Evolutionary conservation across 441 rosid genomes (phyloP), one percentile per base, ranked within the genome.

Genomic region (Populus tomentosa): DNA sequence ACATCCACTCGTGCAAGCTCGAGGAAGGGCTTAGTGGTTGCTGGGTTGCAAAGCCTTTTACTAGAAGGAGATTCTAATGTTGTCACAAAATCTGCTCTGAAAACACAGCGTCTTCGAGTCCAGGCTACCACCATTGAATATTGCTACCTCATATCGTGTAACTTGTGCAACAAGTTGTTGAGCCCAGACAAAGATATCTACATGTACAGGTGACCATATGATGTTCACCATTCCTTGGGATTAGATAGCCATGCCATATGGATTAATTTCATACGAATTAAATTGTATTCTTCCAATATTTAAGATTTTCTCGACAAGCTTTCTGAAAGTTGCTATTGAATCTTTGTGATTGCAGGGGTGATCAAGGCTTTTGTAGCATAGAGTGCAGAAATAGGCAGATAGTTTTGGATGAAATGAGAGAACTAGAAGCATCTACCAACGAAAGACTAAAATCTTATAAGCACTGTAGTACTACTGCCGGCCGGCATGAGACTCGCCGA

Each of bases 381-480:
- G 87, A 88, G 79, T 94, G 98, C 87, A 82, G 98, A 72, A 80
- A 88, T 50, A 85, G 91, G 76, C 97, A 92, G 79, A 89, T 92
- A 2, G 62, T 76, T 26, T 46, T 88, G 77, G 95, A 94, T 77
- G 94, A 94, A 0, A 86, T 81, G 83, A 83, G 66, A 21, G 92
- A 92, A 33, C 30, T 85, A 33, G 92, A 91, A 71, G 71, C 67
- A 13, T 87, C 94, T 2, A 85, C 87, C 59, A 87, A 84, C 75
- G 63, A 79, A 72, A 87, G 73, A 79, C 16, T 84, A 11, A 85
- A 81, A 74, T 80, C 89, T 81, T 80, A 77, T 10, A 59, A 90
- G 78, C 80, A 76, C 6, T 83, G 90, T 35, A 83, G 83, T 69
- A 13, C 70, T 53, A 53, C 80, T 20, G 81, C 86, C 63, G 88